These are phyloP conservation scores for Monascus purpureus DNA, from an alignment of 495 filamentous ascomycete genomes.

Conservation along the genomic window DNA sequence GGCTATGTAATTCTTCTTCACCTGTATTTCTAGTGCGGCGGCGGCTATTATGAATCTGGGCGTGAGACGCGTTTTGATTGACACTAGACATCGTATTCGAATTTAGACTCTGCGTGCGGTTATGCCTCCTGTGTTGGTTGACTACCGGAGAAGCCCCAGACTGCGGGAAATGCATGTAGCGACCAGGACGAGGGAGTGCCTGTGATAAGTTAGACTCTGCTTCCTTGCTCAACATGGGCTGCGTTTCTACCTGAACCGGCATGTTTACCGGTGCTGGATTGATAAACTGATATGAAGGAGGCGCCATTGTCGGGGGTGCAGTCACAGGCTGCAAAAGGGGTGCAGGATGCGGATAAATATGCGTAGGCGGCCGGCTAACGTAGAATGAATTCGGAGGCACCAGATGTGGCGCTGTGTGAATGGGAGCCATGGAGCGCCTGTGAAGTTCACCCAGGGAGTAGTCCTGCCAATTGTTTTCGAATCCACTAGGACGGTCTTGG, in stretches of 20 bases:
- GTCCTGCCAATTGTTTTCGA: not conserved
- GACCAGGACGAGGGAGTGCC: conserved; percentile 1
- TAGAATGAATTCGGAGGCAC: not conserved
- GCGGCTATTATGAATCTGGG: not conserved
- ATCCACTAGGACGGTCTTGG: not conserved
- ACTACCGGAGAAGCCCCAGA: conserved; percentile 1
- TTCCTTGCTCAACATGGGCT: not conserved
- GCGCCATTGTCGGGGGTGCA: not conserved
- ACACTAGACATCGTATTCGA: not conserved
- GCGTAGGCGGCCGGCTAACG: not conserved
- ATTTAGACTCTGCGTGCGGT: conserved; percentile 4
- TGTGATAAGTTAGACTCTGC: not conserved
- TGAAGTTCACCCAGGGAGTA: not conserved
- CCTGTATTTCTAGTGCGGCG: no score
- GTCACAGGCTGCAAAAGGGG: not conserved
- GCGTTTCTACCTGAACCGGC: conserved; percentile 1
- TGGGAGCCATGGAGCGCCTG: not conserved
- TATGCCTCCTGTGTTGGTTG: conserved; percentile 6
- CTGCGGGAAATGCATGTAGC: conserved; percentile 1
- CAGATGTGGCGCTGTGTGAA: not conserved
- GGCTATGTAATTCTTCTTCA: no score
- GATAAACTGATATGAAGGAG: not conserved
- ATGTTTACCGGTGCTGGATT: not conserved
- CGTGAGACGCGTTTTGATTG: conserved; percentile 1
- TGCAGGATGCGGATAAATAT: not conserved